Evolutionary conservation across 2,329 filamentous ascomycete genomes (phyloP).

Genomic region (Ceratocystis smalleyi): DNA sequence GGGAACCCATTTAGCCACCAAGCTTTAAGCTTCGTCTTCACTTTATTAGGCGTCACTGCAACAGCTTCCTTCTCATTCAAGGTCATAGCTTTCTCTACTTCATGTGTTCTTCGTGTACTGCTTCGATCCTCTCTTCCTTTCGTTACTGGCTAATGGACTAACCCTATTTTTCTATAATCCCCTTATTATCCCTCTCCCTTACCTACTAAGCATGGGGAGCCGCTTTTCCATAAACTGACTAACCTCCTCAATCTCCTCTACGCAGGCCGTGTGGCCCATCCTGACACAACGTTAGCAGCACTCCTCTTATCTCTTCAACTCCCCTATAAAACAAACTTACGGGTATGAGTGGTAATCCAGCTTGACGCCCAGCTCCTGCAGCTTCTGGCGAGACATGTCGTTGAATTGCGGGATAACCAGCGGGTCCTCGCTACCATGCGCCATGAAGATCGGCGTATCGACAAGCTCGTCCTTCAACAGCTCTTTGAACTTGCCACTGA

Average conservation of each 20-base stretch:
- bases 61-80: background rate
- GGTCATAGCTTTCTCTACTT: constrained; percentile 1
- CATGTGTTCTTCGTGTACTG: background rate
- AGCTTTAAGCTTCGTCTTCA: background rate
- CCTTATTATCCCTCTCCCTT: background rate
- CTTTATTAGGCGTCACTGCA: background rate
- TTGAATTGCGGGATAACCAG: constrained; percentile 59
- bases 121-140: background rate
- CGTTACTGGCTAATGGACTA: background rate
- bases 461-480: constrained; percentile 32
- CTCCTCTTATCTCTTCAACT: background rate
- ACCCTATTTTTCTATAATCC: background rate
- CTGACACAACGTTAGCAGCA: constrained; percentile 25
- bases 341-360: constrained; percentile 62
- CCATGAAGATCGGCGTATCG: constrained; percentile 75
- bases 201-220: constrained; percentile 26
- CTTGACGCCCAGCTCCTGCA: constrained; percentile 55
- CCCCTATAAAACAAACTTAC: constrained; percentile 32
- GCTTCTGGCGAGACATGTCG: constrained; percentile 44
- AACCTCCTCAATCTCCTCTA: constrained; percentile 67
- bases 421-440: constrained; percentile 64
- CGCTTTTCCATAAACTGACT: constrained; percentile 40
- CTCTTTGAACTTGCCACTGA: constrained; percentile 36
- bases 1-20: background rate
- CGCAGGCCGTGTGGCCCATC: constrained; percentile 60